These are phyloP conservation scores for Jacaranda copaia DNA, from an alignment of 257 asterid species.

Conservation along the genomic window DNA sequence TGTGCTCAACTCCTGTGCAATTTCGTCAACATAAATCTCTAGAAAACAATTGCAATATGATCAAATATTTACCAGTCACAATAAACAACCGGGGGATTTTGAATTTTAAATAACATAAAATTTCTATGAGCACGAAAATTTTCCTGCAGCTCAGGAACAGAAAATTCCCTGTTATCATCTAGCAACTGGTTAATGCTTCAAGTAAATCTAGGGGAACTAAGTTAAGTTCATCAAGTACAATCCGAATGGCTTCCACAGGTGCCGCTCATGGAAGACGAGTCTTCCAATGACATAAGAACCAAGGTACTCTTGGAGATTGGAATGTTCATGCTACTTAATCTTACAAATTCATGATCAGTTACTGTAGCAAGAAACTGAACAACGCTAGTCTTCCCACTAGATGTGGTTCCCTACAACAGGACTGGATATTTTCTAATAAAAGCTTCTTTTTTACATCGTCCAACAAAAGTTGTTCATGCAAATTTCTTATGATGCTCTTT, in stretches of 20 bases:
- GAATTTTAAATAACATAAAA: constrained; percentile 96
- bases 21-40: constrained; percentile 98
- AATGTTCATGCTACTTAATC: constrained; percentile 95
- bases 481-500: constrained; percentile 74
- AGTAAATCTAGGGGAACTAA: constrained; percentile 97
- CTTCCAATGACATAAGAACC: constrained; percentile 94
- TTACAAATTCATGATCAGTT: constrained; percentile 85
- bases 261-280: constrained; percentile 93
- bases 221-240: constrained; percentile 96
- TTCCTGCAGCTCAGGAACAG: constrained; percentile 87
- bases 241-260: constrained; percentile 95
- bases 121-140: constrained; percentile 78
- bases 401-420: constrained; percentile 94
- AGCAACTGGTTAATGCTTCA: constrained; percentile 92
- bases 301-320: constrained; percentile 96
- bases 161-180: constrained; percentile 96
- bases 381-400: constrained; percentile 98
- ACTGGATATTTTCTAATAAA: constrained; percentile 77
- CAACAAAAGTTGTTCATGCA: constrained; percentile 68
- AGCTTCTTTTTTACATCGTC: no score
- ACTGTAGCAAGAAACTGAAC: constrained; percentile 80
- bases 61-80: constrained; percentile 94
- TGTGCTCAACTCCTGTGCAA: constrained; percentile 84
- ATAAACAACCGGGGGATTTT: constrained; percentile 90
- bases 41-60: constrained; percentile 98